Base-by-base conservation (phyloP, 192 early-diverging fungal species). In the Tieghemiomyces parasiticus region DNA sequence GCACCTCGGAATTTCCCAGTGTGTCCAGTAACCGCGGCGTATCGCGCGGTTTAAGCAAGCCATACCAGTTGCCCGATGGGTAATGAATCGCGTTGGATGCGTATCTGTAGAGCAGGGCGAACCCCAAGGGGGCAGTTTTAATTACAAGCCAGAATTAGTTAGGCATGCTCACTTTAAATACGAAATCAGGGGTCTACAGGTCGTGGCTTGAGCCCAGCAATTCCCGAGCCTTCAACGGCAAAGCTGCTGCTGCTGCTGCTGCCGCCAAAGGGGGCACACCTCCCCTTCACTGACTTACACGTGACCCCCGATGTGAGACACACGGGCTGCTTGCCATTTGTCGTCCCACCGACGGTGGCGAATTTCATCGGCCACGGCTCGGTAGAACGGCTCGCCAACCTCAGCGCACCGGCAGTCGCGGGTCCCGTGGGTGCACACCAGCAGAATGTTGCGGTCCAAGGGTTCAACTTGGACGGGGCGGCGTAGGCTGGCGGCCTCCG, bases 301-400 rank as follows among this genome's bases (percentile, higher is more conserved):
- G 62, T 82, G 80, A 20, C 80, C 80, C 29, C 80, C 80, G 26
- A 82, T 67, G 66, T 82, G 80, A n/a, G 72, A 76, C 32, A 75
- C 69, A 4, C 62, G 68, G 29, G 63, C 67, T 32, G 74, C 64
- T 34, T 71, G 64, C 42, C 73, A 62, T 16, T 62, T 60, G 47
- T 60, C 58, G 0, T 28, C 42, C 46, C 64, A 38, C 16, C 62
- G 61, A 0, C 65, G 63, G 12, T 35, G 59, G 53, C 53, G 50
- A 28, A 75, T 64, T 68, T 73, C 72, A 30, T 67, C 60, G 38
- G 67, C 64, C 35, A 78, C 53, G 14, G 66, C 64, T 56, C 53
- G 53, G 38, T 63, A 64, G 10, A 78, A 44, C 19, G 68, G 71
- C 4, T 54, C 58, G 20, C 76, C 76, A 4, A 54, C 51, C 4